Evolutionary conservation across 495 filamentous ascomycete species (phyloP).

Genomic region (Penicillium fimorum): DNA sequence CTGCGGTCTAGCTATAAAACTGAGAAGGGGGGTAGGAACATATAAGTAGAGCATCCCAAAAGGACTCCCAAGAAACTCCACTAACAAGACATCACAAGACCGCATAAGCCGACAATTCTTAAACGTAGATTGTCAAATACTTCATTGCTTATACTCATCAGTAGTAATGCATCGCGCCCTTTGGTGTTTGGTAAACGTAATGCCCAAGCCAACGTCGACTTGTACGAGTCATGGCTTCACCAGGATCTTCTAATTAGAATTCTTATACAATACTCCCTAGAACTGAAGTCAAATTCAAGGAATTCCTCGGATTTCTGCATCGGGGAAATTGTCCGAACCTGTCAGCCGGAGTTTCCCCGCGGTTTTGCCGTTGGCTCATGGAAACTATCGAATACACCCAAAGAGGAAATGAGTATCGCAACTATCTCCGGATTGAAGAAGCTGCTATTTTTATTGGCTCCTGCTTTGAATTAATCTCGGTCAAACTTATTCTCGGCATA

Average conservation of each 20-base stretch:
- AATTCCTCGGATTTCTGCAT: no score
- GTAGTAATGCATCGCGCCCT: no score
- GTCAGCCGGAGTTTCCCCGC: conserved; percentile 8
- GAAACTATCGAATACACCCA: conserved; percentile 1
- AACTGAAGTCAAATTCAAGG: no score
- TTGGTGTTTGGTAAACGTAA: not conserved
- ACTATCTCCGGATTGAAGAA: not conserved
- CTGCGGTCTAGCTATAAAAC: no score
- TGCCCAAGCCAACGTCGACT: not conserved
- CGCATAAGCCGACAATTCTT: no score
- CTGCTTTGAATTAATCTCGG: not conserved
- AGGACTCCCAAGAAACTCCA: no score
- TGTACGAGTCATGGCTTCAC: not conserved
- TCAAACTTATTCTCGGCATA: not conserved
- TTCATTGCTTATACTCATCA: no score
- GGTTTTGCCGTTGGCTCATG: conserved; percentile 7
- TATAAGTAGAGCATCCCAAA: no score
- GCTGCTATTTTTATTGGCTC: not conserved
- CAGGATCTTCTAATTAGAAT: not conserved
- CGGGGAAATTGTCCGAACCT: conserved; percentile 1
- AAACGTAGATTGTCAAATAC: no score
- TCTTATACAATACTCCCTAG: no score
- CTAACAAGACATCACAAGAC: no score
- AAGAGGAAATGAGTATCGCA: conserved; percentile 10
- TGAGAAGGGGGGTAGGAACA: no score